These are phyloP conservation scores for Arabidopsis hybrid DNA, from an alignment of 441 rosid genomes.

Conservation along the genomic window DNA sequence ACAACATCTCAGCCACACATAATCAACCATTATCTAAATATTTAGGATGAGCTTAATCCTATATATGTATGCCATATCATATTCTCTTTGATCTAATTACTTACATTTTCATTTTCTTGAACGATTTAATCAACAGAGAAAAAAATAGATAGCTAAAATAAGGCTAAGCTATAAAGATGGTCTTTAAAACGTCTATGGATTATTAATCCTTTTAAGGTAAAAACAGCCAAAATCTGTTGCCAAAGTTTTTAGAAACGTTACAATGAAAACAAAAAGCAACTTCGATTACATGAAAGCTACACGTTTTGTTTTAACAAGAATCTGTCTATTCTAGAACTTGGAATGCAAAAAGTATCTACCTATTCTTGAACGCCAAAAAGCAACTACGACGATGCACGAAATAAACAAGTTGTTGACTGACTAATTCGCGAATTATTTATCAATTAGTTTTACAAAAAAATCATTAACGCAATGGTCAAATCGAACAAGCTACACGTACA, in stretches of 20 bases:
- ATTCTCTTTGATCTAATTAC: not conserved
- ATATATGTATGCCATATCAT: not conserved
- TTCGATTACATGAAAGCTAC: constrained; percentile 29
- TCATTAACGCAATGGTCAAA: too few relatives aligned
- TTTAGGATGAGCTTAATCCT: not conserved
- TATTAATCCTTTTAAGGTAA: not conserved
- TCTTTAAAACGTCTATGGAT: constrained; percentile 2
- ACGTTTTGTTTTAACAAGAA: constrained; percentile 32
- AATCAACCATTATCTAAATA: not conserved
- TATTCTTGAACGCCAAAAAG: constrained; percentile 16
- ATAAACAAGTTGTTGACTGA: constrained; percentile 43
- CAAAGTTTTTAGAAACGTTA: constrained; percentile 35
- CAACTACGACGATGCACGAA: constrained; percentile 30
- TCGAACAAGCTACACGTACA: constrained; percentile 23
- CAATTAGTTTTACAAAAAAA: not conserved
- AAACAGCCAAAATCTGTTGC: constrained; percentile 36
- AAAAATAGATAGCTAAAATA: not conserved
- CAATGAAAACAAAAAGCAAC: constrained; percentile 23
- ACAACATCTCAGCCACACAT: not conserved
- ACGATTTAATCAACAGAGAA: not conserved
- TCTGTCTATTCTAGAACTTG: constrained; percentile 30
- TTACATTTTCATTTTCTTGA: not conserved
- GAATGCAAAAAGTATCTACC: constrained; percentile 16
- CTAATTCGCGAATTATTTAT: constrained; percentile 12
- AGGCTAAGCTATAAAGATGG: not conserved